These are phyloP conservation scores for Chloris gayana DNA, from an alignment of 176 grass and related monocot genomes.

Conservation along the genomic window DNA sequence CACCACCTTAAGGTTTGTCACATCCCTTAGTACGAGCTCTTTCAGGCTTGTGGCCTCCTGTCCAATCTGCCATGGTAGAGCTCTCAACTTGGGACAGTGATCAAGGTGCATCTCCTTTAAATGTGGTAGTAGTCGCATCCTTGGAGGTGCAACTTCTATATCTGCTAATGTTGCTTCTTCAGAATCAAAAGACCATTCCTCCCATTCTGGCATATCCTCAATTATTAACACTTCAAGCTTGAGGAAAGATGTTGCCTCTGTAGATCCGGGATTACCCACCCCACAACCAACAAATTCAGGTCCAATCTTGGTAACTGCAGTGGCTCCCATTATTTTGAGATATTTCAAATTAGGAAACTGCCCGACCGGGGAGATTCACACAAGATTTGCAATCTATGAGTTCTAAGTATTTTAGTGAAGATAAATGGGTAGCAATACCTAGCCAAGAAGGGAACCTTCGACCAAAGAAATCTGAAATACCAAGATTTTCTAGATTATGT, in stretches of 20 bases:
- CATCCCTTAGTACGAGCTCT: background rate
- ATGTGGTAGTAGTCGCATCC: background rate
- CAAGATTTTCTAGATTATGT: background rate
- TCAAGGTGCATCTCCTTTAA: background rate
- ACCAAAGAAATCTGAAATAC: background rate
- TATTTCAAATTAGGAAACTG: background rate
- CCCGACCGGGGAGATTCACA: constrained; percentile 5
- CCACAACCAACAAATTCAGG: background rate
- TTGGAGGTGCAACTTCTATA: background rate
- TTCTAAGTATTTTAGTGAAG: background rate
- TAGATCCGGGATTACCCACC: background rate
- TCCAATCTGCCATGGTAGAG: background rate
- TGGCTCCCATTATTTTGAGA: background rate
- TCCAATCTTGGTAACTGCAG: background rate
- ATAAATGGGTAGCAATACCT: too few species aligned
- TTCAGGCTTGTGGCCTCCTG: background rate
- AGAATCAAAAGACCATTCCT: background rate
- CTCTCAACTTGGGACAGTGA: background rate
- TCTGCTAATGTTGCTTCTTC: background rate
- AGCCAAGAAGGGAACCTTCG: too few species aligned
- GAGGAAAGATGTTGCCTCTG: constrained; percentile 1
- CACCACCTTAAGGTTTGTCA: background rate
- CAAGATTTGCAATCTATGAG: background rate
- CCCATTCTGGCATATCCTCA: background rate
- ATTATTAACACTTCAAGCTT: constrained; percentile 10